Percentiles rank a stretch among this genome's conserved stretches.
Evolutionary conservation across 371 early-diverging fungal genomes (phyloP).

Genomic region (Mortierella polycephala): DNA sequence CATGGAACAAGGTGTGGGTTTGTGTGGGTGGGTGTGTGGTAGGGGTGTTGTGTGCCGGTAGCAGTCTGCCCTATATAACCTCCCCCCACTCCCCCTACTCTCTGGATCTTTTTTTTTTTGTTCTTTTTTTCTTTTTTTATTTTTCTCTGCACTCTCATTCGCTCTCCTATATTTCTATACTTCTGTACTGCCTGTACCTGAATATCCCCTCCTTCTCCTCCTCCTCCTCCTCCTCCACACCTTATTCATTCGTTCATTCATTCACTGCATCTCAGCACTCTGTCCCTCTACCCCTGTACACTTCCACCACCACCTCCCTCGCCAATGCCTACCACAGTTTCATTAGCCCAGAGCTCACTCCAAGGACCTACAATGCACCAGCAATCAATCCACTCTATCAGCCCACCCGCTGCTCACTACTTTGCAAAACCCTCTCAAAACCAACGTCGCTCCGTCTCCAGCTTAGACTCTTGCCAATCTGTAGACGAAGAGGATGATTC

Average conservation of each 20-base stretch:
- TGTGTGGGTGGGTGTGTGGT: no score
- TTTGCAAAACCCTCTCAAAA: slow-evolving; percentile 17
- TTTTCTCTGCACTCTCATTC: background rate
- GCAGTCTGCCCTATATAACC: background rate
- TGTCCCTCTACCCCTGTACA: background rate
- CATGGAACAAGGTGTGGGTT: no score
- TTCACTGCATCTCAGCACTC: background rate
- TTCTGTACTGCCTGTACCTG: background rate
- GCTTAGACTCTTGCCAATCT: slow-evolving; percentile 44
- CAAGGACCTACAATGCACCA: slow-evolving; percentile 53
- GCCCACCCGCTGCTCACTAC: slow-evolving; percentile 17
- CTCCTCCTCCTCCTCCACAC: background rate
- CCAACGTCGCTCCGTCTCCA: slow-evolving; percentile 40
- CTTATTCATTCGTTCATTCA: background rate
- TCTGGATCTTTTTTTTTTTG: slow-evolving; percentile 1
- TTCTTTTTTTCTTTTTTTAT: slow-evolving; percentile 4
- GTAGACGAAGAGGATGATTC: slow-evolving; percentile 33
- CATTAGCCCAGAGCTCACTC: slow-evolving; percentile 22
- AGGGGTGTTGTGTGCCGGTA: no score
- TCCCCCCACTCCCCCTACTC: background rate
- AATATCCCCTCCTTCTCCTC: background rate
- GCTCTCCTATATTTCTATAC: background rate
- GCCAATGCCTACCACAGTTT: slow-evolving; percentile 46
- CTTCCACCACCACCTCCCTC: background rate
- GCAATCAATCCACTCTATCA: slow-evolving; percentile 18